Evolutionary conservation across 345 rosid species (phyloP), one percentile per base, ranked within the genome.

Genomic region (thale cress (Arabidopsis thaliana)): DNA sequence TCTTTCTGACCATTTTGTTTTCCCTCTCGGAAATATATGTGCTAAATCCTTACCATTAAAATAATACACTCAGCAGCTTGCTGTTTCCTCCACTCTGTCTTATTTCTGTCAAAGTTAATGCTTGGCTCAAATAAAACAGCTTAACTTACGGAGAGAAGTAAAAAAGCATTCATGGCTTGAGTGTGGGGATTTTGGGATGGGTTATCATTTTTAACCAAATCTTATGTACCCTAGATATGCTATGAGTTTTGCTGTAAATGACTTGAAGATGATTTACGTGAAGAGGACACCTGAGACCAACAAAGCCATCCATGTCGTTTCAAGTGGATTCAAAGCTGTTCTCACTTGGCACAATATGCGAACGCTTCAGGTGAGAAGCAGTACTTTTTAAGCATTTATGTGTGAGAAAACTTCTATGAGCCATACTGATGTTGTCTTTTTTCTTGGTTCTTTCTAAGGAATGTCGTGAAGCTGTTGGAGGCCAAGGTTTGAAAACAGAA

Each of bases 401-500:
- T 51, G 62, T 9, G 41, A 59, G 25, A 59, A 38, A 28, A 1
- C 50, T 72, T 25, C 10, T 20, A 30, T 30, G 51, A 56, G 32
- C 66, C 60, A 12, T 24, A 34, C 69, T 52, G 62, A 59, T 2
- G 14, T 7, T 8, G 1, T 49, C 30, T 11, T 14, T 20, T 33
- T 40, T 7, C 32, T 28, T 28, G 32, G 49, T 51, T 65, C 14
- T 28, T 55, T 66, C 59, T 41, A 59, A 91, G 98, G 98, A 94
- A 87, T 91, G 98, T 22, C 98, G 96, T 72, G 98, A 94, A 87
- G 98, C 97, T 52, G 85, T 91, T 71, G 97, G 96, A 80, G 98
- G 97, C 55, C 98, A 94, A 82, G 97, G 98, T 41, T 53, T 90
- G 74, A 94, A 90, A 86, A 88, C 93, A 34, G 97, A 94, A 80